Evolutionary conservation across 768 basidiomycete genomes (phyloP), one percentile per base, ranked within the genome.

Genomic region (Galerina marginata): DNA sequence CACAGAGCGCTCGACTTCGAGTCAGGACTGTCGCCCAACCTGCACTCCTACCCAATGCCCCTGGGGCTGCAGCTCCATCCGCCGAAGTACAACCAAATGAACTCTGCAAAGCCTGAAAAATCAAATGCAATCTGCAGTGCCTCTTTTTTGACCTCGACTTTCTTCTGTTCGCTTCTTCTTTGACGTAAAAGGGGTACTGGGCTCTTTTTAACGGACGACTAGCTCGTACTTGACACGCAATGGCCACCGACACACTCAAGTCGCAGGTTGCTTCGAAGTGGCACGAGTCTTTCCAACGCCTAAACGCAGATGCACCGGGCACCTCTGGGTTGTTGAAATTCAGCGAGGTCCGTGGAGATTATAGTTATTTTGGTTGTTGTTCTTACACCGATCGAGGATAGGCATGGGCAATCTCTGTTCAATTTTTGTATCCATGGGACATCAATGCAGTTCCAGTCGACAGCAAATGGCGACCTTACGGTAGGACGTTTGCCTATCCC

Each of bases 221-320:
- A 29, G 4, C 29, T 6, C 6, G 3, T 29, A 3, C 29, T 29
- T 29, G 29, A 29, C 29, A 29, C 15, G n/a, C 20, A 14, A 88
- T 86, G 87, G 81, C 84, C n/a, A 86, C 86, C 4, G 80, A 83
- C 59, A 87, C 87, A 25, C 75, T 89, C n/a, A 82, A 82, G 47
- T 80, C 82, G 1, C 88, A 90, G 69, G 86, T 90, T 7, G 81
- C 84, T 14, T 76, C 86, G 3, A 88, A 89, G 76, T 90, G 89
- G 88, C 86, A 88, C 61, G 86, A 89, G 16, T 80, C 86, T 2
- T 90, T 90, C 69, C 73, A 78, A n/a, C 82, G 86, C 14, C 75
- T 90, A 49, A 90, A 90, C 67, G 77, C 81, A 29, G 72, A 76
- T 12, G 78, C 84, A 38, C 81, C 81, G 38, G 89, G 88, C 9